Percentiles rank a stretch among this genome's conserved stretches.
Evolutionary conservation across 2,329 filamentous ascomycete genomes (phyloP).

Genomic region (Ophiocordyceps camponoti-leonardi): DNA sequence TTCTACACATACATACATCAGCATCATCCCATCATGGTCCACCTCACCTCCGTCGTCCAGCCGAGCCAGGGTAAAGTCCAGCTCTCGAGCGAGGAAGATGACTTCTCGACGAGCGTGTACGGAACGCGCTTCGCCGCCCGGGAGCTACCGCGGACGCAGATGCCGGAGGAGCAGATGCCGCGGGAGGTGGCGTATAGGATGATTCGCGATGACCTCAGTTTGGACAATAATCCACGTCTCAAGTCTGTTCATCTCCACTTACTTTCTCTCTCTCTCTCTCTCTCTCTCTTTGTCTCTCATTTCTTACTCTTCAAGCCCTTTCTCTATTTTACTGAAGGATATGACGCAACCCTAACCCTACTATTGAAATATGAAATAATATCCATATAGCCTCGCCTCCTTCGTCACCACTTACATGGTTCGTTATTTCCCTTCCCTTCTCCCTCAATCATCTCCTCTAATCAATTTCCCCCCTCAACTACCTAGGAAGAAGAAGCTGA

Average conservation of each 20-base stretch:
- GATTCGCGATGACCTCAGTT: slow-evolving; percentile 87
- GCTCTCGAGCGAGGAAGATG: slow-evolving; percentile 33
- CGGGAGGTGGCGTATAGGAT: slow-evolving; percentile 84
- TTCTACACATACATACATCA: no score
- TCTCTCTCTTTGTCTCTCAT: neutral
- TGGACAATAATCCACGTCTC: slow-evolving; percentile 83
- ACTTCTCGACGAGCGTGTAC: slow-evolving; percentile 68
- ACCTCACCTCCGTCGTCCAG: slow-evolving; percentile 23
- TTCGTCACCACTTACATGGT: slow-evolving; percentile 97
- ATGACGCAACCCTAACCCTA: no score
- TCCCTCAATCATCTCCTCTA: no score
- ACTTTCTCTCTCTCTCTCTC: no score
- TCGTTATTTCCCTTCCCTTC: neutral
- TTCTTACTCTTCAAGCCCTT: neutral
- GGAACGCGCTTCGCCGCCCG: slow-evolving; percentile 68
- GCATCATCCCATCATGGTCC: slow-evolving; percentile 24
- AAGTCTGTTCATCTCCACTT: no score
- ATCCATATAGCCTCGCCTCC: slow-evolving; percentile 52
- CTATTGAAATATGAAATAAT: no score
- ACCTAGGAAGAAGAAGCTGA: slow-evolving; percentile 77
- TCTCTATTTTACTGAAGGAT: no score
- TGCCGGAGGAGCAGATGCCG: slow-evolving; percentile 85
- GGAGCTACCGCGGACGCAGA: slow-evolving; percentile 68
- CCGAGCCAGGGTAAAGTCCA: slow-evolving; percentile 15
- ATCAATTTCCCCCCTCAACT: no score